Evolutionary conservation across 345 rosid species (phyloP).

Genomic region (Nasturtium officinale): DNA sequence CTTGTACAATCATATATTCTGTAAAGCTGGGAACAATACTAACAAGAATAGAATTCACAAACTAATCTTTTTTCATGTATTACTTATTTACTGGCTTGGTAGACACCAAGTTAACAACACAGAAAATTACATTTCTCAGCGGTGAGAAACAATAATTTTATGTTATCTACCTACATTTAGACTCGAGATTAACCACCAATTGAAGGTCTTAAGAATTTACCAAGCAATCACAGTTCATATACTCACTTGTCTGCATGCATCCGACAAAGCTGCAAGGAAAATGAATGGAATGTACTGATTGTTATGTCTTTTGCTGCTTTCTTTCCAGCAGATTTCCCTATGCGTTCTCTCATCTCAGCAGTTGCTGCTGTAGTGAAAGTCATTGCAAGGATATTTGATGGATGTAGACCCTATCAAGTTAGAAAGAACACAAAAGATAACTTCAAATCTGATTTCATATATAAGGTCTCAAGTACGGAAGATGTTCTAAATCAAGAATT

Average conservation of each 20-base stretch:
- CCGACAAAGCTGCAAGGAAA: conserved; percentile 90
- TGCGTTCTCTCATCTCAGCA: conserved; percentile 91
- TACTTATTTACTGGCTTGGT: background rate
- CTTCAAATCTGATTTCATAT: conserved; percentile 7
- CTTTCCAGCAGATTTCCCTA: conserved; percentile 79
- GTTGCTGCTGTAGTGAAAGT: conserved; percentile 98
- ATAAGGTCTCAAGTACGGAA: conserved; percentile 3
- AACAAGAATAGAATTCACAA: background rate
- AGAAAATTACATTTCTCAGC: background rate
- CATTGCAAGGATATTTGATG: conserved; percentile 93
- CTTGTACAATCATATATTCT: background rate
- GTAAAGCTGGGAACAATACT: background rate
- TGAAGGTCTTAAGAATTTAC: background rate
- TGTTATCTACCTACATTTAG: conserved; percentile 11
- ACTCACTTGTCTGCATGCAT: conserved; percentile 89
- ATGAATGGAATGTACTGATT: conserved; percentile 95
- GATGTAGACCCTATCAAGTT: conserved; percentile 63
- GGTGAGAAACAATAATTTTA: background rate
- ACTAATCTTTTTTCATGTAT: background rate
- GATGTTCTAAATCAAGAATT: conserved; percentile 4
- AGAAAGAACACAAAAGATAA: conserved; percentile 19
- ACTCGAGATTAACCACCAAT: conserved; percentile 12
- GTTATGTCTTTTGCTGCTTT: conserved; percentile 73
- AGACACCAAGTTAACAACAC: conserved; percentile 8
- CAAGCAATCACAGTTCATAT: conserved; percentile 11